These are phyloP conservation scores for Berkeleyomyces rouxiae DNA, from an alignment of 2,329 filamentous ascomycete species.

Conservation along the genomic window DNA sequence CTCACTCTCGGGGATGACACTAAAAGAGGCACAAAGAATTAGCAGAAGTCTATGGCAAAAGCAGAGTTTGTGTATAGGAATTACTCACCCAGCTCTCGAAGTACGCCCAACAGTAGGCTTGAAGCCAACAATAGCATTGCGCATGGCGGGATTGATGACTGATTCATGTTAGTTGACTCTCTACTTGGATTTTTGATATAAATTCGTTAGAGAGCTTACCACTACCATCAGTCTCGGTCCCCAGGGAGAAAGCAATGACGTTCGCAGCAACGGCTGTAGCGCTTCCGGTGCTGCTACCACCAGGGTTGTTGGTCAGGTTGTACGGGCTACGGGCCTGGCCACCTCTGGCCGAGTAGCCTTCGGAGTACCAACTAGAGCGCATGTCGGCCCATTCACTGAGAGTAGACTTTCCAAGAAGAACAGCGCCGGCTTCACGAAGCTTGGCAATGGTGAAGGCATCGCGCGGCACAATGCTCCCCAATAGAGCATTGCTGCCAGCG, in stretches of 20 bases:
- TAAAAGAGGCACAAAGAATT: neutral
- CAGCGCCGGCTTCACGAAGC: slow-evolving; percentile 47
- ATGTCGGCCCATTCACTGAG: slow-evolving; percentile 62
- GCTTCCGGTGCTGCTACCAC: slow-evolving; percentile 51
- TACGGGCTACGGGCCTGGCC: slow-evolving; percentile 51
- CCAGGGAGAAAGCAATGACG: slow-evolving; percentile 44
- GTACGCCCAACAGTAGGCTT: slow-evolving; percentile 63
- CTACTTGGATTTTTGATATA: neutral
- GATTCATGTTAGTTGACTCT: no score
- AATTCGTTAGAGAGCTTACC: slow-evolving; percentile 21
- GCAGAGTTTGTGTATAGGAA: neutral
- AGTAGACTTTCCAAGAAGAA: slow-evolving; percentile 54
- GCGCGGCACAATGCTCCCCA: slow-evolving; percentile 48
- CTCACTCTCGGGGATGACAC: slow-evolving; percentile 46
- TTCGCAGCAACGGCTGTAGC: slow-evolving; percentile 49
- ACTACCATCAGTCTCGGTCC: slow-evolving; percentile 59
- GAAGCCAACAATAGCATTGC: slow-evolving; percentile 53
- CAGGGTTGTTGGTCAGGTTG: slow-evolving; percentile 50
- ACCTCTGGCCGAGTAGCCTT: slow-evolving; percentile 48
- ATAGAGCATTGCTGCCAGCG: slow-evolving; percentile 49
- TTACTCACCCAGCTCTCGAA: slow-evolving; percentile 31
- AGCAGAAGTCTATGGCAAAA: neutral
- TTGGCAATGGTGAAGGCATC: slow-evolving; percentile 47
- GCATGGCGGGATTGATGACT: slow-evolving; percentile 55
- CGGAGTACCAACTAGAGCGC: slow-evolving; percentile 49